A percentile compares a stretch with the other conserved stretches of the same genome.
These are phyloP conservation scores for Skeletonema tropicum DNA, from an alignment of 108 stramenopile species.

Conservation along the genomic window DNA sequence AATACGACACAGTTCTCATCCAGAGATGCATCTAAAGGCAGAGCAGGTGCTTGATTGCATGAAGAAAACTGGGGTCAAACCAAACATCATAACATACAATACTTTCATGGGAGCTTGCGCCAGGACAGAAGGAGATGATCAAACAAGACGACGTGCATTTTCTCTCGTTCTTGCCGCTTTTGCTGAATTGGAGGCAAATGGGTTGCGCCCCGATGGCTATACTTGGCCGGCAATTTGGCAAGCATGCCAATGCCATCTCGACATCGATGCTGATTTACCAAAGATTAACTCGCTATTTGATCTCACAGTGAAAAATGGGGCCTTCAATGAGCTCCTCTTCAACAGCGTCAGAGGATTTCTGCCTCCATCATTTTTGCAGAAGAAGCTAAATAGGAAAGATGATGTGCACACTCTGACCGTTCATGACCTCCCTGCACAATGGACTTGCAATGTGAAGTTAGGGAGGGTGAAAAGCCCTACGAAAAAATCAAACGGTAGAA, in stretches of 20 bases:
- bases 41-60: constrained; percentile 59
- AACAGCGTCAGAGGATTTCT: constrained; percentile 38
- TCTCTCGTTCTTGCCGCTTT: constrained; percentile 27
- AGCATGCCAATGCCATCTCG: constrained; percentile 35
- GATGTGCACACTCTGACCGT: constrained; percentile 23
- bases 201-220: constrained; percentile 36
- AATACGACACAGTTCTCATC: constrained; percentile 32
- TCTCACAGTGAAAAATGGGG: constrained; percentile 26
- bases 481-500: background rate
- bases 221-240: constrained; percentile 52
- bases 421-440: constrained; percentile 40
- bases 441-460: constrained; percentile 44
- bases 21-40: constrained; percentile 38
- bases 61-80: constrained; percentile 39
- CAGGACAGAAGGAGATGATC: constrained; percentile 12
- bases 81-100: constrained; percentile 50
- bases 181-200: constrained; percentile 12
- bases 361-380: constrained; percentile 35
- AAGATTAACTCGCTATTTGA: constrained; percentile 42
- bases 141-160: constrained; percentile 26
- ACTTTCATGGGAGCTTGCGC: constrained; percentile 44
- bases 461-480: background rate
- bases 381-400: constrained; percentile 29
- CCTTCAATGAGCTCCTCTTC: constrained; percentile 37
- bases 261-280: constrained; percentile 25